Percentiles rank a stretch among this genome's conserved stretches.
Evolutionary conservation across 31 red algal species (phyloP).

Genomic region (Bonnemaisonia californica): DNA sequence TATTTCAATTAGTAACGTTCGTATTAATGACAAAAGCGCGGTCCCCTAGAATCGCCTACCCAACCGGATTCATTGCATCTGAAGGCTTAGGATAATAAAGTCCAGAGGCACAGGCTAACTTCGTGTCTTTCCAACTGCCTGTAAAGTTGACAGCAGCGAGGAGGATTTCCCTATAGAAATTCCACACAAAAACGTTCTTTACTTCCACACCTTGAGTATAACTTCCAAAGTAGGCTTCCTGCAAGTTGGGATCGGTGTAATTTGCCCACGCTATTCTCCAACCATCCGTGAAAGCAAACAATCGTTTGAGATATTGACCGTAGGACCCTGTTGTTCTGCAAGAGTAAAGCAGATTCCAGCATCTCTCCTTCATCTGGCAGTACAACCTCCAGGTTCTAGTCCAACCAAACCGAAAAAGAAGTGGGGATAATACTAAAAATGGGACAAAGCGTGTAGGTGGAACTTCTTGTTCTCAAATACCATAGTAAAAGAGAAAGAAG

Average conservation of each 20-base stretch:
- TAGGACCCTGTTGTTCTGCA: not conserved
- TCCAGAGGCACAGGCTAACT: not conserved
- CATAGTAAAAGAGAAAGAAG: no score
- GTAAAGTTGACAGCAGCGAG: not conserved
- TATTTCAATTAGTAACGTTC: not conserved
- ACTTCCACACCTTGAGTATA: not conserved
- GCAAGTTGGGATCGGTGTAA: not conserved
- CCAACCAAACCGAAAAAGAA: no score
- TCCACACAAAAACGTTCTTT: not conserved
- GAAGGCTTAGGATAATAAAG: not conserved
- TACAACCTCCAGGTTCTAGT: no score
- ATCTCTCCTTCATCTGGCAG: not conserved
- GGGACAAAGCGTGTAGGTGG: no score
- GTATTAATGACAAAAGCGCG: not conserved
- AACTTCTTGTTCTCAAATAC: no score
- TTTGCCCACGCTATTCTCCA: not conserved
- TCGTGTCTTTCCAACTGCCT: not conserved
- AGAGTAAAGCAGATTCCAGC: not conserved
- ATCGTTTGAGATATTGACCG: not conserved
- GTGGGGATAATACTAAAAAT: no score
- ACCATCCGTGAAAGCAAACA: not conserved
- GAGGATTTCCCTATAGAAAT: not conserved
- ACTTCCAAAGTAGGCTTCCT: not conserved
- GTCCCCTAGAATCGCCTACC: not conserved
- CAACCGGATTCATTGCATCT: not conserved